These are phyloP conservation scores for Sherardia arvensis DNA, from an alignment of 257 asterid species.

Conservation along the genomic window DNA sequence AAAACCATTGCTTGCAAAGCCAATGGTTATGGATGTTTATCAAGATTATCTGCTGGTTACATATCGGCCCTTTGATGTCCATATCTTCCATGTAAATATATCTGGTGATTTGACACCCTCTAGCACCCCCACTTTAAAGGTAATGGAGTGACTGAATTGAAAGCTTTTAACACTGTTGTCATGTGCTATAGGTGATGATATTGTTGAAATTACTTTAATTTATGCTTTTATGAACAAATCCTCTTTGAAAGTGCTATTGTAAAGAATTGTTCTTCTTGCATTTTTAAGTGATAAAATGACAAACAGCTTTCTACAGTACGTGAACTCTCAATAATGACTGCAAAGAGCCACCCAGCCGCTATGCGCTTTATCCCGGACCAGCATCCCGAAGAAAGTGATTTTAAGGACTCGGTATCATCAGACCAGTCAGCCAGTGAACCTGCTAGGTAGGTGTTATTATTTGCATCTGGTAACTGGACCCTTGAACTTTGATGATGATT, in stretches of 20 bases:
- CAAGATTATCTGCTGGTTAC: slow-evolving; percentile 91
- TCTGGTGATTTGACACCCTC: slow-evolving; percentile 92
- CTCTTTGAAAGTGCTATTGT: slow-evolving; percentile 22
- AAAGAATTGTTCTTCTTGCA: slow-evolving; percentile 35
- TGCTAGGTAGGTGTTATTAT: slow-evolving; percentile 49
- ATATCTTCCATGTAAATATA: slow-evolving; percentile 77
- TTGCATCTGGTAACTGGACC: slow-evolving; percentile 12
- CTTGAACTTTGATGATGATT: slow-evolving; percentile 15
- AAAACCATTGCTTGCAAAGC: slow-evolving; percentile 72
- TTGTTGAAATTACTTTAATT: slow-evolving; percentile 8
- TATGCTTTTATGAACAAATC: slow-evolving; percentile 8
- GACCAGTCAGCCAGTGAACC: slow-evolving; percentile 61
- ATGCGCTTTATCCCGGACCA: slow-evolving; percentile 96
- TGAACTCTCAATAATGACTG: slow-evolving; percentile 99
- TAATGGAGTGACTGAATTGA: slow-evolving; percentile 31
- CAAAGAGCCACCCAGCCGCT: slow-evolving; percentile 96
- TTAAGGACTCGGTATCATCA: slow-evolving; percentile 47
- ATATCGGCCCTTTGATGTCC: slow-evolving; percentile 93
- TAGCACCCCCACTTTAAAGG: slow-evolving; percentile 82
- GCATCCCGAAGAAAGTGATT: slow-evolving; percentile 40
- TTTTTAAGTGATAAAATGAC: slow-evolving; percentile 97
- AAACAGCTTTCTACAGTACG: slow-evolving; percentile 99
- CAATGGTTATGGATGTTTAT: slow-evolving; percentile 98
- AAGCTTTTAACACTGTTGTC: slow-evolving; percentile 11
- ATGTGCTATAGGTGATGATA: slow-evolving; percentile 9